Evolutionary conservation across 495 filamentous ascomycete genomes (phyloP), one percentile per base, ranked within the genome.

Genomic region (Aspergillus biplanus): DNA sequence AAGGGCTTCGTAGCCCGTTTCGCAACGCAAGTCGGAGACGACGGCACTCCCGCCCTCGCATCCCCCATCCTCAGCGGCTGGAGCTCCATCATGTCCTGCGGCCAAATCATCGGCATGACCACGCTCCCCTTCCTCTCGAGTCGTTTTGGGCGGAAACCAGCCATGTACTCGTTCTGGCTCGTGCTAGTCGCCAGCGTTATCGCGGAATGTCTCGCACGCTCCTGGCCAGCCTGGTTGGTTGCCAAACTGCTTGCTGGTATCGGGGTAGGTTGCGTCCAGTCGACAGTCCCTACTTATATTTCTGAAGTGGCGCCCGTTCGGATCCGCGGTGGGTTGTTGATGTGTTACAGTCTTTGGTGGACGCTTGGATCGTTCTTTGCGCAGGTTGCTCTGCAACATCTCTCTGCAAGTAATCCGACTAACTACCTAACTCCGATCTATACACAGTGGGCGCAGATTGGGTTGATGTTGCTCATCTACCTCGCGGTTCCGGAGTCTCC

Each of bases 131-230:
- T 63, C 32, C 13, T 63, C 6, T 63, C 61, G 8, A 63, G 61
- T 5, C 52, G 61, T 31, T 68, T 68, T 31, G 74, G 74, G 34
- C 67, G 75, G 7, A 78, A 78, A 48, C 31, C 62, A 1, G 73
- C 73, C 1, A 58, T 78, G 18, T 69, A 73, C 7, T 68, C 74
- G 11, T 70, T 75, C 31, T 76, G 71, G 71, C 48, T 73, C 3
- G 61, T 71, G 15, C 60, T 78, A 8, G 64, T 69, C 6, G 42
- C 35, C 0, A 79, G 76, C 50, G 61, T 77, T 1, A 47, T 58
- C 34, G 42, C 56, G 27, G 56, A 58, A 46, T 58, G 21, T 11
- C 31, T 48, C 1, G 48, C 56, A 4, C 13, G 15, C 1, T 15
- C 27, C 21, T 58, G 56, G 56, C 56, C 47, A 7, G 21, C 32